A percentile compares a stretch with the other conserved stretches of the same genome.
Evolutionary conservation across 139 green algal genomes (phyloP).

Genomic region (Closterium sp.): DNA sequence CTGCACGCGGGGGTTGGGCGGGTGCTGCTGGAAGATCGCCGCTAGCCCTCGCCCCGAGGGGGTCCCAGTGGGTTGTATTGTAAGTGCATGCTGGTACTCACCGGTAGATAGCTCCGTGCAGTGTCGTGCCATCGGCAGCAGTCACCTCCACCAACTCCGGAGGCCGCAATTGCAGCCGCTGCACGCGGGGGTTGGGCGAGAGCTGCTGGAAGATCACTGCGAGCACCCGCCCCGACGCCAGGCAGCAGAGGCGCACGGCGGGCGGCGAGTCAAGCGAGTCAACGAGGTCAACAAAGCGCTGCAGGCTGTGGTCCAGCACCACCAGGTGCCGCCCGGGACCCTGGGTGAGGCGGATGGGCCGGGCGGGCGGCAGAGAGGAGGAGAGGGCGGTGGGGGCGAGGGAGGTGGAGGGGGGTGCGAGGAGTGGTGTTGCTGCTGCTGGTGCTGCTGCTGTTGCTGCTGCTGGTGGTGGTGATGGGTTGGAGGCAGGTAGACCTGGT

Average conservation of each 20-base stretch:
- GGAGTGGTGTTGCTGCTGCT: neutral
- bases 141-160: slow-evolving; percentile 31
- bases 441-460: neutral
- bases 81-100: neutral
- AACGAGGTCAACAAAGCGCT: slow-evolving; percentile 51
- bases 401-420: neutral
- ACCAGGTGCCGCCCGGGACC: slow-evolving; percentile 47
- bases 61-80: too few relatives aligned
- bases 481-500: neutral
- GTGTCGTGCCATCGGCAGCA: neutral
- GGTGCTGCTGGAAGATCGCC: slow-evolving; percentile 41
- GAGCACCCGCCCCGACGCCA: slow-evolving; percentile 34
- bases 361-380: neutral
- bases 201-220: slow-evolving; percentile 41
- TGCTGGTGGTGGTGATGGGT: neutral
- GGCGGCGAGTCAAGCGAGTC: slow-evolving; percentile 39
- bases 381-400: neutral
- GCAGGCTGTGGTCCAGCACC: slow-evolving; percentile 46
- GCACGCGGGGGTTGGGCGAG: slow-evolving; percentile 19
- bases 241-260: slow-evolving; percentile 32
- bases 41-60: neutral
- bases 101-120: slow-evolving; percentile 35
- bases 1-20: neutral
- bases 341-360: slow-evolving; percentile 32
- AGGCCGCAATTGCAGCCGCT: slow-evolving; percentile 25